A percentile compares a stretch with the other conserved stretches of the same genome.
Evolutionary conservation across 495 filamentous ascomycete genomes (phyloP).

Genomic region (Copromyces sp.): DNA sequence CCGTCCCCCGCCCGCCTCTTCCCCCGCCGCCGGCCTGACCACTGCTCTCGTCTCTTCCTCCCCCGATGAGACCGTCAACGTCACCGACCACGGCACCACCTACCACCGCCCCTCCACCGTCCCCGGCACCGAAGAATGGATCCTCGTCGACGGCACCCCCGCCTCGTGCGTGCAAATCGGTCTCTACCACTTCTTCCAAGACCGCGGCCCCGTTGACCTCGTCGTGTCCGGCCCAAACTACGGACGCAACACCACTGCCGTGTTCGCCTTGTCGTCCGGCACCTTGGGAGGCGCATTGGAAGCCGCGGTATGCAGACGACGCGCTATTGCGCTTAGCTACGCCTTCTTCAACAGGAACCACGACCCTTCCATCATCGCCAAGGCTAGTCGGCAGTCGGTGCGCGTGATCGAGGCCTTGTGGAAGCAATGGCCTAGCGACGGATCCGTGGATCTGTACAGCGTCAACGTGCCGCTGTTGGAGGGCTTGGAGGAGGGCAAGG

Average conservation of each 20-base stretch:
- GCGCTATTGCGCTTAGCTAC: conserved; percentile 73
- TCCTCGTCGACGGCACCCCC: conserved; percentile 81
- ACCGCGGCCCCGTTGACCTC: conserved; percentile 68
- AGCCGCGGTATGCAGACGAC: conserved; percentile 70
- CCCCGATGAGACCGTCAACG: conserved; percentile 37
- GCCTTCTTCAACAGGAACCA: conserved; percentile 78
- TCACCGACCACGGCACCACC: conserved; percentile 44
- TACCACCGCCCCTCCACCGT: conserved; percentile 42
- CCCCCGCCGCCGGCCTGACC: conserved; percentile 27
- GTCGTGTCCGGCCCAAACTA: conserved; percentile 92
- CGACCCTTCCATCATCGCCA: conserved; percentile 65
- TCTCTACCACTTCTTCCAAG: conserved; percentile 74
- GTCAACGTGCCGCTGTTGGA: conserved; percentile 79
- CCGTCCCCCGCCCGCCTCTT: conserved; percentile 49
- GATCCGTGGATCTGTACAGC: conserved; percentile 64
- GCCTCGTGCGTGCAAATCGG: conserved; percentile 86
- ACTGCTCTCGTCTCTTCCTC: conserved; percentile 10
- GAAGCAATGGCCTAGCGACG: conserved; percentile 58
- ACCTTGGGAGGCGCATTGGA: conserved; percentile 90
- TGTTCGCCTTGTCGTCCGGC: conserved; percentile 82
- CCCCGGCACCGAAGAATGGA: conserved; percentile 72
- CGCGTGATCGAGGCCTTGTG: conserved; percentile 67
- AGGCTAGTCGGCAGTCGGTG: conserved; percentile 59
- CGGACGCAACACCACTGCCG: conserved; percentile 83
- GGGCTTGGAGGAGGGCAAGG: conserved; percentile 53